phyloP scores from a whole-genome alignment of 106 monocot genomes.

The Acorus calamus region DNA sequence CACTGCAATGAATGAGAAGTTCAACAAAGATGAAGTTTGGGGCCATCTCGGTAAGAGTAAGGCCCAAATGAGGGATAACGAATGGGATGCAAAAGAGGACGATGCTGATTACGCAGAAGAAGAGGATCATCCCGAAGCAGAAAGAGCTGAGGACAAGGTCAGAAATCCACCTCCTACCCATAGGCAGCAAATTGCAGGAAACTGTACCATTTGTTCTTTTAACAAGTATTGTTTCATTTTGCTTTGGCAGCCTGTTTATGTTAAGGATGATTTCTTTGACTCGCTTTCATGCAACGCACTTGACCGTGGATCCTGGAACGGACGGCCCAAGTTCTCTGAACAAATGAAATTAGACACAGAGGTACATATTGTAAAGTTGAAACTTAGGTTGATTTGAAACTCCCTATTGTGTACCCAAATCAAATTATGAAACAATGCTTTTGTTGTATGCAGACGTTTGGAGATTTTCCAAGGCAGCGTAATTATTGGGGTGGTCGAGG shows the following conservation, averaged over 20 bases:
- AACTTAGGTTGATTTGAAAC: neutral
- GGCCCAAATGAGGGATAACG: conserved; percentile 20
- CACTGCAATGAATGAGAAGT: conserved; percentile 92
- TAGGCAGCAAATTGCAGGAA: neutral
- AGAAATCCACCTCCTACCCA: neutral
- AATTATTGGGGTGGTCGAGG: conserved; percentile 6
- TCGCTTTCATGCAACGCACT: conserved; percentile 60
- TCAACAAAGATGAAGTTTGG: conserved; percentile 99
- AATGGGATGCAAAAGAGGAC: conserved; percentile 29
- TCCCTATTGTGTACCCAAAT: no score
- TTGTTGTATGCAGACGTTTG: conserved; percentile 34
- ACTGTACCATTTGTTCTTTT: neutral
- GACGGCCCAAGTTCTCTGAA: conserved; percentile 64
- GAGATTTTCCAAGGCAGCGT: conserved; percentile 21
- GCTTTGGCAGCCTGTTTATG: conserved; percentile 48
- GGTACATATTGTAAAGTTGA: conserved; percentile 20
- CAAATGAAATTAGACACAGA: conserved; percentile 74
- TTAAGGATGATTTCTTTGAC: conserved; percentile 90
- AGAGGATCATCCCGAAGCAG: conserved; percentile 20
- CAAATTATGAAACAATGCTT: no score
- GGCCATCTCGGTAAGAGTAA: conserved; percentile 77
- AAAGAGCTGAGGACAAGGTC: conserved; percentile 36
- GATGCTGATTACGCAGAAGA: conserved; percentile 14
- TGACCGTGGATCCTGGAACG: conserved; percentile 36
- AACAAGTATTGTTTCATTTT: conserved; percentile 1